Evolutionary conservation across 176 grass and related monocot genomes (phyloP), one percentile per base, ranked within the genome.

Genomic region (Carex scoparia): DNA sequence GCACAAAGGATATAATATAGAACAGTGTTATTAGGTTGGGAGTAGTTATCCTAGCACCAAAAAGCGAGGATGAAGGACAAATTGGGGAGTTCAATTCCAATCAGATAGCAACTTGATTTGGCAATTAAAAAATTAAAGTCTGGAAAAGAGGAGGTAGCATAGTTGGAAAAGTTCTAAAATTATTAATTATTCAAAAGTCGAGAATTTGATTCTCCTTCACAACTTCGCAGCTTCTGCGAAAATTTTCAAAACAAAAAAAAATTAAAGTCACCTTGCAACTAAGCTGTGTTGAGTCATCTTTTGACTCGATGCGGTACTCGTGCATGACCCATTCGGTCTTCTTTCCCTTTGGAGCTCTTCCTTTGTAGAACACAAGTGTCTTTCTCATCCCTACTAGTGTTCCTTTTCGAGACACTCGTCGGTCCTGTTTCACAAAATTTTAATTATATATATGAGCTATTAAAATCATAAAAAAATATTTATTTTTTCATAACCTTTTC

Each of bases 271-370:
- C 92, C 91, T 91, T 93, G 85, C 75, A 79, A 76, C 70, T 15
- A 9, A 79, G 61, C 0, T 59, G 81, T 19, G 82, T 31, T 11
- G 85, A 80, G 3, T 84, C 71, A 18, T 65, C 60, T 0, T 86
- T 69, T 1, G 81, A 83, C 63, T 94, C 91, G 67, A 99, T 72
- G 76, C 97, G 87, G 79, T 91, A 99, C 87, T 99, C 97, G 51
- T 99, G 93, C 97, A 99, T 99, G 71, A 99, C 93, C 97, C 97
- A 99, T 27, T 94, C 91, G 0, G 97, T 99, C 87, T 99, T 99
- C 75, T 77, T 94, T 1, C 97, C 97, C 42, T 99, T 99, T 4
- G 97, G 97, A 3, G 97, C 97, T 35, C 93, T 88, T 1, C 97
- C 97, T 61, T 89, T 85, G 66, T 99, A 99, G 84, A 99, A 99